Base-by-base conservation (phyloP, 139 green algal genomes). In the Micractinium sp. region DNA sequence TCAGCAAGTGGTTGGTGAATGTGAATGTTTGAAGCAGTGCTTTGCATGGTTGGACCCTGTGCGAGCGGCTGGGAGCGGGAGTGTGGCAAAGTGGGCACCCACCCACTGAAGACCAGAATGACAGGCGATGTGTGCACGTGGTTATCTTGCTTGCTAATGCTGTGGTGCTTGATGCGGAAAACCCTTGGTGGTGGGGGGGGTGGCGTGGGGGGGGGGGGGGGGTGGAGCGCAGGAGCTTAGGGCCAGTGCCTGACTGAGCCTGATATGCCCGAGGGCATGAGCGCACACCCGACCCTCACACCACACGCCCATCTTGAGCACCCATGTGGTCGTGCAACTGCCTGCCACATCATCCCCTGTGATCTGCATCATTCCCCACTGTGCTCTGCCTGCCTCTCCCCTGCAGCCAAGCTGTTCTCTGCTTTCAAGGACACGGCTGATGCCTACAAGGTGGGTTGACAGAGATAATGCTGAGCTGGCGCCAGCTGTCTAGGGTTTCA, bases 381-480 rank as follows among this genome's bases (percentile, higher is more conserved):
- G n/a, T n/a, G n/a, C n/a, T n/a, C n/a, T 20, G 3, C 31, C 71
- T 38, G 2, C 71, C 31, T 27, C 74, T 81, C 77, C n/a, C 19
- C 3, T 66, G 80, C 80, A 85, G 80, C 81, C 61, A 87, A 76
- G 88, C 36, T 91, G n/a, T 63, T 77, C 27, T 60, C 35, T 29
- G 88, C 88, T 4, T 31, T 82, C 14, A 38, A 85, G 38, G 71
- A 19, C 27, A 89, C 81, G 39, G 81, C 29, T 23, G 66, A 87
- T 38, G 83, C 66, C 18, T 91, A 89, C 69, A 56, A 56, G 47
- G 47, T 56, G 47, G 47, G 47, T 9, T 9, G 9, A 9, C 47
- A 56, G 47, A 5, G 47, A n/a, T n/a, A n/a, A n/a, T n/a, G 47
- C 47, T 56, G 47, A 56, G 47, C 47, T 56, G 47, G 47, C 47